Evolutionary conservation across 2,329 filamentous ascomycete species (phyloP).

Genomic region (Fusarium sp.): DNA sequence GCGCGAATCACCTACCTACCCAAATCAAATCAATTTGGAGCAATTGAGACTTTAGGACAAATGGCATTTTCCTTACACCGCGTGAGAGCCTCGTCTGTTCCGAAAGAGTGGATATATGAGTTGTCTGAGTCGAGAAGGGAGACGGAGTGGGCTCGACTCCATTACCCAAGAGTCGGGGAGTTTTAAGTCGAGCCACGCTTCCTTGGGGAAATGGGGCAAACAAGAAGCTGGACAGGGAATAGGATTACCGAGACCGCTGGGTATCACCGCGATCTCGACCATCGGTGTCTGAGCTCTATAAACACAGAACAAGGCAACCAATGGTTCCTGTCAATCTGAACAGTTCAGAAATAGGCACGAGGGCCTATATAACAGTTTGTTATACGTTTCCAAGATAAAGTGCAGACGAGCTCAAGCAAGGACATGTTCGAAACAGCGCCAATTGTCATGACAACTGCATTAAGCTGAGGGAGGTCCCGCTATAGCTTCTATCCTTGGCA

Average conservation of each 20-base stretch:
- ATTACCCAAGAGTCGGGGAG: conserved; percentile 19
- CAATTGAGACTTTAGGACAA: neutral
- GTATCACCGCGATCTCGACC: conserved; percentile 6
- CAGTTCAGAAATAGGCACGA: neutral
- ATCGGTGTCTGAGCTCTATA: neutral
- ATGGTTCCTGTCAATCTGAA: conserved; percentile 2
- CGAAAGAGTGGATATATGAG: conserved; percentile 13
- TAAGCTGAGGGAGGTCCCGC: conserved; percentile 24
- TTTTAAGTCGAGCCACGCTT: conserved; percentile 26
- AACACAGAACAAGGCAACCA: conserved; percentile 11
- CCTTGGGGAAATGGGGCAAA: conserved; percentile 22
- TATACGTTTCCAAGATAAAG: conserved; percentile 2
- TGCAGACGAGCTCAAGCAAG: conserved; percentile 16
- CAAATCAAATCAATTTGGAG: neutral
- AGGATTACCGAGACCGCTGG: conserved; percentile 30
- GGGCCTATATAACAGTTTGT: neutral
- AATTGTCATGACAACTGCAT: conserved; percentile 48
- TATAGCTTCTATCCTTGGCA: conserved; percentile 29
- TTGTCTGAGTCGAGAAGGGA: conserved; percentile 5
- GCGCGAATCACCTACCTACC: neutral
- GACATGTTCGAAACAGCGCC: conserved; percentile 37
- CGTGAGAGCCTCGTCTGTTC: conserved; percentile 6
- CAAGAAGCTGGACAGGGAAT: conserved; percentile 5
- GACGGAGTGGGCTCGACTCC: neutral
- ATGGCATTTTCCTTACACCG: neutral